Base-by-base conservation (phyloP, 2,329 filamentous ascomycete species). In the Diplocarpon rosae region DNA sequence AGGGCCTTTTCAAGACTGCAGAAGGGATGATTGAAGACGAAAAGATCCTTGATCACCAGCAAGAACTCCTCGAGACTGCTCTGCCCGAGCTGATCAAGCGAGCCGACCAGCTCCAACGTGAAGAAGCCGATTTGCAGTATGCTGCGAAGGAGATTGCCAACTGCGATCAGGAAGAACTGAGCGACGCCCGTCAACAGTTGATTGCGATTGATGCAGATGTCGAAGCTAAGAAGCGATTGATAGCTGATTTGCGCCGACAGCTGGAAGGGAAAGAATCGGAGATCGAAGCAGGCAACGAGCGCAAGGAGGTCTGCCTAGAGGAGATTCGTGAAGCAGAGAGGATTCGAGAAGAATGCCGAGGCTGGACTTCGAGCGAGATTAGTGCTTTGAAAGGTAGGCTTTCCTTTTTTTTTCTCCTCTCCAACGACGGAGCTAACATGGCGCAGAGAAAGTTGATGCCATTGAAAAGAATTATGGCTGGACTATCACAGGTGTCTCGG, bases 311-410 rank as follows among this genome's bases (percentile, higher is more conserved):
- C 54, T 87, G 75, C 53, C 58, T 82, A 27, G 72, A 76, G 24
- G 84, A 92, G 38, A 95, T 94, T 46, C 74, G 78, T 47, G 81
- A 87, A 56, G 85, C 89, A 0, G 88, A 95, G 62, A 80, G 79
- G 52, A 71, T 93, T 20, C 77, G 85, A 50, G 88, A 95, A 61
- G 85, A 94, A 57, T 94, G 84, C 61, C 79, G 89, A 42, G 89
- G 90, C 32, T 95, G 89, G 82, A 90, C 82, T 45, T 77, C 81
- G 42, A 80, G 74, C 24, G 92, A 96, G 64, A 85, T 96, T 51
- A 75, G 75, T 51, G 68, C 70, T 32, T 69, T 94, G n/a, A 88
- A 89, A 73, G 75, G 84, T 85, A 71, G 60, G 69, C 58, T 16
- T 14, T 16, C n/a, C 24, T 16, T 29, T 29, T 1, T 38, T 27